Base-by-base conservation (phyloP, 345 rosid genomes). In the Brassica cretica region DNA sequence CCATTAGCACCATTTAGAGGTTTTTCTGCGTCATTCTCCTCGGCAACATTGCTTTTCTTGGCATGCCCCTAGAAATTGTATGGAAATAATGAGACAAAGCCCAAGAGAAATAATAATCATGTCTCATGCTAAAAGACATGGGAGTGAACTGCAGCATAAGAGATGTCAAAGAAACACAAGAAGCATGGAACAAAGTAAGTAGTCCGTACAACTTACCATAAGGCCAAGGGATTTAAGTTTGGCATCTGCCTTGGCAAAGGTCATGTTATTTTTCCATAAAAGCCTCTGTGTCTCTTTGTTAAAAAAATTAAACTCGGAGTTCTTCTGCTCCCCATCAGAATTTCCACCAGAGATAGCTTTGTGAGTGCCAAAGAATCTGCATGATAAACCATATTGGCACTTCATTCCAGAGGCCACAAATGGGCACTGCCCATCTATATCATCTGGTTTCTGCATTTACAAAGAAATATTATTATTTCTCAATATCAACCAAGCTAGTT, bases 341-440 rank as follows among this genome's bases (percentile, higher is more conserved):
- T 71, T 19, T 63, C 67, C 83, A 30, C 67, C 83, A 30, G 58
- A 68, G 70, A 61, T 33, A 37, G 78, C 86, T 78, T 63, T 85
- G 80, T 92, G 98, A 1, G 89, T 82, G 25, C 93, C 88, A 3
- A 73, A 83, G 83, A 91, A 94, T 82, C 98, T 88, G 73, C 98
- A 94, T 1, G 95, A 79, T 76, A 94, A 78, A 46, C 98, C 98
- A 74, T 83, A 94, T 39, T 91, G 88, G 56, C 98, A 94, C 2
- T 78, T 83, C 61, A 79, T 87, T 37, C 79, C 87, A 24, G 83
- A 78, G 11, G 79, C 83, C 77, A 78, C 6, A 75, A 94, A 94
- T 0, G 99, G 98, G 69, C 99, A 94, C 33, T 88, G 87, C 35
- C 98, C 99, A 61, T 91, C 99, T 68, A 94, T 78, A 84, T 95